Conservation (phyloP, 192 early-diverging fungal genomes). For the Backusella psychrophila region DNA sequence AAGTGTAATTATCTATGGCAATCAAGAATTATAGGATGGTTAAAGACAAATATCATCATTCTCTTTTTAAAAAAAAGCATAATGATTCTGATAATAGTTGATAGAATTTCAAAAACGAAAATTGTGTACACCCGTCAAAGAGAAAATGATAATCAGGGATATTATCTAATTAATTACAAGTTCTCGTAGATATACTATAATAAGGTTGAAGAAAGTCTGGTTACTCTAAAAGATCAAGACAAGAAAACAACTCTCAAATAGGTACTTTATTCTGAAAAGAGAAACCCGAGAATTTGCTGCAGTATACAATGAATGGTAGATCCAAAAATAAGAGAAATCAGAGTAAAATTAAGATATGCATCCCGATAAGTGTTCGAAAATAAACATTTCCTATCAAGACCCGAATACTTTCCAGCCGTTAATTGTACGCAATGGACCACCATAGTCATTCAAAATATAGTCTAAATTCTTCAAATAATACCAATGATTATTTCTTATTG, state of each 20-base stretch:
- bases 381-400: background rate
- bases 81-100: background rate
- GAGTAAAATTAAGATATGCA: background rate
- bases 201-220: background rate
- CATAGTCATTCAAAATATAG: too few relatives aligned
- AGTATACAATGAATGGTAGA: background rate
- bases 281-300: background rate
- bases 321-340: background rate
- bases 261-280: background rate
- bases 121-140: background rate
- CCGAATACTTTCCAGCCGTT: too few relatives aligned
- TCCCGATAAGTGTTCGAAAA: background rate
- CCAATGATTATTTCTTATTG: too few relatives aligned
- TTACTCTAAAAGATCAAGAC: background rate
- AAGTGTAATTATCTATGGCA: too few relatives aligned
- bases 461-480: too few relatives aligned
- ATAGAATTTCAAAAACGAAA: background rate
- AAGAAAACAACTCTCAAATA: background rate
- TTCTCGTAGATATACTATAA: background rate
- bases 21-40: background rate
- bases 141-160: background rate
- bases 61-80: background rate
- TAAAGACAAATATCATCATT: background rate
- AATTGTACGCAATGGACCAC: too few relatives aligned
- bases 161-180: background rate